Conservation (phyloP, 2,329 filamentous ascomycete species). For the Cadophora gregata region DNA sequence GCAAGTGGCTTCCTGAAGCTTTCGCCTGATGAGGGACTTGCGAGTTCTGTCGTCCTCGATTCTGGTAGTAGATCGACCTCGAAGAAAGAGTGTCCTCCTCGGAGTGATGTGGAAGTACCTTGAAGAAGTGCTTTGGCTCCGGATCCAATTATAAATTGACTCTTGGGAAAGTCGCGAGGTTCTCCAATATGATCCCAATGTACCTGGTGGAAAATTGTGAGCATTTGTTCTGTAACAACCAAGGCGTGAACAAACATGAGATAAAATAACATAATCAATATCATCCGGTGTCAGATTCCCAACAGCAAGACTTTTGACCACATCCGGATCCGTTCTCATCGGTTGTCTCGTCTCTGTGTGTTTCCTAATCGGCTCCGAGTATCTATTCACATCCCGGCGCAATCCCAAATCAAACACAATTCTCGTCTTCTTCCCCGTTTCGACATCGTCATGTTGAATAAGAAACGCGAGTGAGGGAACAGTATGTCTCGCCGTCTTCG, state of each 20-base stretch:
- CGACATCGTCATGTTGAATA: conserved; percentile 51
- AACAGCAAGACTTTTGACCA: conserved; percentile 47
- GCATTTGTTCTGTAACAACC: not conserved
- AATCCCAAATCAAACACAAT: conserved; percentile 61
- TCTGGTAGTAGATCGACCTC: conserved; percentile 50
- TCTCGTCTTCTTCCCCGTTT: conserved; percentile 36
- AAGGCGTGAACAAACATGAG: conserved; percentile 49
- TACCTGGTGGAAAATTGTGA: conserved; percentile 9
- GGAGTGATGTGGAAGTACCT: conserved; percentile 22
- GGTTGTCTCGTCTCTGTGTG: conserved; percentile 54
- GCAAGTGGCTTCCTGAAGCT: conserved; percentile 18
- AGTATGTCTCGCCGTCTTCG: conserved; percentile 49
- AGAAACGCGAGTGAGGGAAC: conserved; percentile 61
- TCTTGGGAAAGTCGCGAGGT: conserved; percentile 54
- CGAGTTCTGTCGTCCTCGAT: conserved; percentile 51
- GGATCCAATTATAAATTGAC: conserved; percentile 57
- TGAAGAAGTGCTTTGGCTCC: conserved; percentile 49
- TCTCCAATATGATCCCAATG: conserved; percentile 65
- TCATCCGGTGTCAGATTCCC: conserved; percentile 44
- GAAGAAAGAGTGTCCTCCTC: conserved; percentile 50
- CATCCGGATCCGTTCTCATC: conserved; percentile 51
- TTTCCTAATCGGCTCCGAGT: conserved; percentile 50
- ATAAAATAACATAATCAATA: conserved; percentile 47
- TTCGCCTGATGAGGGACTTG: not conserved
- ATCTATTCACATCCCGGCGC: conserved; percentile 51